These are phyloP conservation scores for Diplocarpon mali DNA, from an alignment of 2,329 filamentous ascomycete genomes.

Conservation along the genomic window DNA sequence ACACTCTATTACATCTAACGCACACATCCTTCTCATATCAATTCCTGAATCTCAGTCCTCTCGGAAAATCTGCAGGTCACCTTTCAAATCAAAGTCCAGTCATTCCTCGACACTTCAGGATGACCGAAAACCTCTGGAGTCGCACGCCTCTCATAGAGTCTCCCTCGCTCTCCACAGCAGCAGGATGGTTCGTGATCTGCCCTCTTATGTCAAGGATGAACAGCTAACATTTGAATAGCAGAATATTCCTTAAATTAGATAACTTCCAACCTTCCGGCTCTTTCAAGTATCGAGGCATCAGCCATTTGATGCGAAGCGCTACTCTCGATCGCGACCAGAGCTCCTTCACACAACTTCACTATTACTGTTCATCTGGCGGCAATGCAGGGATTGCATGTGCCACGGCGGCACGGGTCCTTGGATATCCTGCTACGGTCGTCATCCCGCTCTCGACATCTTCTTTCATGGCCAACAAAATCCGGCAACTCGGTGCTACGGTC, in stretches of 20 bases:
- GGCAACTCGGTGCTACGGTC: slow-evolving; percentile 56
- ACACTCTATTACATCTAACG: too few species aligned
- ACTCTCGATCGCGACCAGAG: slow-evolving; percentile 11
- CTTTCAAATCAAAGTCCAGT: not conserved
- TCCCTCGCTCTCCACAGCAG: slow-evolving; percentile 16
- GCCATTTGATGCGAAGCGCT: slow-evolving; percentile 52
- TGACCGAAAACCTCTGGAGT: slow-evolving; percentile 17
- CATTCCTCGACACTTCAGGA: slow-evolving; percentile 1
- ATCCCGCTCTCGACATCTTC: slow-evolving; percentile 55
- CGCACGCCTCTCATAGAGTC: slow-evolving; percentile 22
- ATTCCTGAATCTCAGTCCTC: too few species aligned
- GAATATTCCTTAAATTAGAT: slow-evolving; percentile 77
- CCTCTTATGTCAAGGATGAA: not conserved
- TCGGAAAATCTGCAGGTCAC: not conserved
- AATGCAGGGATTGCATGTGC: slow-evolving; percentile 80
- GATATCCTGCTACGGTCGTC: slow-evolving; percentile 61
- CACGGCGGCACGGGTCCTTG: slow-evolving; percentile 54
- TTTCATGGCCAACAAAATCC: slow-evolving; percentile 62
- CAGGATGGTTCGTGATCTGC: slow-evolving; percentile 18
- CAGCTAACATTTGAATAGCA: slow-evolving; percentile 10
- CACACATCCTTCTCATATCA: too few species aligned
- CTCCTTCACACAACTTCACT: slow-evolving; percentile 6
- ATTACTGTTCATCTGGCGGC: slow-evolving; percentile 67
- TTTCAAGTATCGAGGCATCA: slow-evolving; percentile 73
- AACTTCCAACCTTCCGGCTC: slow-evolving; percentile 74